phyloP scores from a whole-genome alignment of 192 early-diverging fungal species.

The Rhizoclosmatium sp. region DNA sequence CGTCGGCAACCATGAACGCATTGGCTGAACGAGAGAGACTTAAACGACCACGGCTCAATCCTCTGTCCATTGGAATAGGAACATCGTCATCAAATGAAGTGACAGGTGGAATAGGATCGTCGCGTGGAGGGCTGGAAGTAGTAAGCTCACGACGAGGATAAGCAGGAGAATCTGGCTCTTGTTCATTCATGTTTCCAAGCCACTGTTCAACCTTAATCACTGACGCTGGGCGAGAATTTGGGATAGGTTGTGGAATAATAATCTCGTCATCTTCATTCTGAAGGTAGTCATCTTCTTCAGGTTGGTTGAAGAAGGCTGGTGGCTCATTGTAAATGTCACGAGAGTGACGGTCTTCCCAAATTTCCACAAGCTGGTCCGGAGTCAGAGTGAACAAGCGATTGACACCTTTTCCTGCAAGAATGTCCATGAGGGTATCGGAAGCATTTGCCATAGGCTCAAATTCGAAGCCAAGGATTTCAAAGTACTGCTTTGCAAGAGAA shows the following conservation, averaged over 20 bases:
- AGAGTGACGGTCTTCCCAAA: conserved; percentile 42
- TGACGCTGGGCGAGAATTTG: background rate
- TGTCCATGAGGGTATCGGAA: conserved; percentile 60
- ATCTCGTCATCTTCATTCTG: background rate
- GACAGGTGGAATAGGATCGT: background rate
- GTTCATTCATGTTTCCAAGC: conserved; percentile 6
- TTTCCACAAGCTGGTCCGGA: conserved; percentile 33
- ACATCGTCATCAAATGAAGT: conserved; percentile 8
- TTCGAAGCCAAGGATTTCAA: conserved; percentile 49
- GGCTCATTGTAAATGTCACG: conserved; percentile 32
- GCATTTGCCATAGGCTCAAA: conserved; percentile 47
- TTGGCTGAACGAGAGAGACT: background rate
- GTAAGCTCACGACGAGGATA: background rate
- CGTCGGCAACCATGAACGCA: conserved; percentile 14
- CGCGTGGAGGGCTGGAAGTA: conserved; percentile 10
- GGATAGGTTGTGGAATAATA: background rate
- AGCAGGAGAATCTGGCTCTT: background rate
- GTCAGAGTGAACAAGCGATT: conserved; percentile 30
- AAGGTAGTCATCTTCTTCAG: background rate
- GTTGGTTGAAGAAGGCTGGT: conserved; percentile 17
- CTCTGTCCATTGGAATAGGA: conserved; percentile 32
- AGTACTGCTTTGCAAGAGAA: conserved; percentile 37
- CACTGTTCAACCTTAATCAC: conserved; percentile 32
- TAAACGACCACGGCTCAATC: conserved; percentile 21
- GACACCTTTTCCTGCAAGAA: conserved; percentile 49